These are phyloP conservation scores for Rosa multiflora DNA, from an alignment of 306 rosid genomes.

Conservation along the genomic window DNA sequence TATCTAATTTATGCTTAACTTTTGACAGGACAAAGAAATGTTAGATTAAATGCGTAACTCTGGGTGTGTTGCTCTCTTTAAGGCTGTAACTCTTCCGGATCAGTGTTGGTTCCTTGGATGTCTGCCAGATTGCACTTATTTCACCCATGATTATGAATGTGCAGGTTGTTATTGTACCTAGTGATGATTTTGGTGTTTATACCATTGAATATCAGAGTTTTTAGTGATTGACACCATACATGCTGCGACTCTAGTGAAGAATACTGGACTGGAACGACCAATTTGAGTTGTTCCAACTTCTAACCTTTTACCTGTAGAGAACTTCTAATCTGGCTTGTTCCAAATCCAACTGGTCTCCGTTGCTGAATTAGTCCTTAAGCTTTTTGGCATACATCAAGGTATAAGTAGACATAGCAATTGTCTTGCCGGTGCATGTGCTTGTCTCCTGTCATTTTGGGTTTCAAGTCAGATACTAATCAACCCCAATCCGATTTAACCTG, in stretches of 20 bases:
- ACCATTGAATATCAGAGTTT: not conserved
- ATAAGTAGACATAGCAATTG: not conserved
- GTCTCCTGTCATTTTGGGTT: not conserved
- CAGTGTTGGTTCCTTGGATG: no score
- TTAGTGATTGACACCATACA: not conserved
- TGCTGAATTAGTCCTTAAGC: not conserved
- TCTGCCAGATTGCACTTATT: no score
- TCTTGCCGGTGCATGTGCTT: not conserved
- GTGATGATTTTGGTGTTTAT: no score
- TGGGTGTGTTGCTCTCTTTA: no score
- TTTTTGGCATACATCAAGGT: not conserved
- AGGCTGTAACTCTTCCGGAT: no score
- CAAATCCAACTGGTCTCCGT: not conserved
- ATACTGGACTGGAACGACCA: not conserved
- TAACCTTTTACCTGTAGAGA: not conserved
- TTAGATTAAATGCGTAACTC: no score
- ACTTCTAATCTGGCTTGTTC: not conserved
- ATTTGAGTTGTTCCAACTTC: not conserved
- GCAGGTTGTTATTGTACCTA: no score
- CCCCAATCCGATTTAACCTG: not conserved
- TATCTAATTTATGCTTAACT: no score
- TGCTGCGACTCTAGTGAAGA: not conserved
- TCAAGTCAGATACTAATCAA: no score
- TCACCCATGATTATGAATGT: no score
- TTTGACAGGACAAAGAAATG: no score